Base-by-base conservation (phyloP, 495 filamentous ascomycete genomes). In the Bombardia bombarda region DNA sequence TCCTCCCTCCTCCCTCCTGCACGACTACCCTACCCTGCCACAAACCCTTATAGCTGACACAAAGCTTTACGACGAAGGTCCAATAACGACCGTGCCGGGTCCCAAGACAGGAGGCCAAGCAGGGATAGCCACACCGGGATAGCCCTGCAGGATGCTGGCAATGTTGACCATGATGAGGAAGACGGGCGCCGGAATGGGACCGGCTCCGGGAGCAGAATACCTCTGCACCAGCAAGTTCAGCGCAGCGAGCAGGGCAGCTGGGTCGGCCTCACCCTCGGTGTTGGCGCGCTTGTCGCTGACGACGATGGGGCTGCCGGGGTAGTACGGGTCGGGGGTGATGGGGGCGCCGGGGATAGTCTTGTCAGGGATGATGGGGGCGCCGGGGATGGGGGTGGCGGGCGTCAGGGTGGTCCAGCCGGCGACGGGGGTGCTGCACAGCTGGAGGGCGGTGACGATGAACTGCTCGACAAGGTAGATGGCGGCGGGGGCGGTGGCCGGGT, bases 331-430 rank as follows among this genome's bases (percentile, higher is more conserved):
- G 16, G 63, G 63, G 18, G n/a, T 43, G 60, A 58, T 42, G 8
- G 52, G 44, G 3, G 50, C 60, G 12, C 62, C 62, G 13, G 60
- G 60, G 2, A 28, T 13, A 7, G 26, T 2, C 26, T 10, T 13
- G 26, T 28, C 26, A 13, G 26, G 26, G 2, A 28, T 13, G 23
- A 65, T 38, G 34, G 47, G 34, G 7, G 52, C 54, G 9, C 55
- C 55, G 34, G 60, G 61, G 32, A 62, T 35, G 12, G 61, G 50
- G 18, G 53, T 50, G 48, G 49, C 56, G 32, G 60, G 63, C 17
- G 51, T 34, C 35, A 46, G 31, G 38, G 37, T 39, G 9, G 46
- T 45, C 57, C 57, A 52, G 38, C 57, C 52, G 8, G 35, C 24
- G 31, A 55, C 48, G 30, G 28, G 16, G 34, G 50, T 43, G 22